These are phyloP conservation scores for Sporothrix curviconia DNA, from an alignment of 2,329 filamentous ascomycete genomes.

Conservation along the genomic window DNA sequence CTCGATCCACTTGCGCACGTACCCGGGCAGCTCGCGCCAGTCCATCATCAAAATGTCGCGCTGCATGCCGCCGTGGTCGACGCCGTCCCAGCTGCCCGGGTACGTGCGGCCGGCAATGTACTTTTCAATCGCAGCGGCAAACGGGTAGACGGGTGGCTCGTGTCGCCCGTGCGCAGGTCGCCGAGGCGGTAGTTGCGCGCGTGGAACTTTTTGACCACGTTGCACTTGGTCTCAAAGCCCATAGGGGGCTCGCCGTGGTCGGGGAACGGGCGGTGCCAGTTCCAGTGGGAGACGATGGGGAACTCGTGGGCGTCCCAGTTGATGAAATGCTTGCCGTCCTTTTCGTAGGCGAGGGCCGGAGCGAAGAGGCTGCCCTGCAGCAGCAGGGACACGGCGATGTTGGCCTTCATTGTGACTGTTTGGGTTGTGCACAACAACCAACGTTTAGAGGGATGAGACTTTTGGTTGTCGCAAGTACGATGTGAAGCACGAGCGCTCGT, in stretches of 20 bases:
- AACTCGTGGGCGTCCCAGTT: constrained; percentile 27
- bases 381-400: background rate
- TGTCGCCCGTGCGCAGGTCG: constrained; percentile 20
- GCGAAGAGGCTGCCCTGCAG: background rate
- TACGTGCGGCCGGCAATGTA: constrained; percentile 26
- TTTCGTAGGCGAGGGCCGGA: background rate
- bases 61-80: constrained; percentile 33
- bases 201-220: constrained; percentile 22
- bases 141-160: constrained; percentile 21
- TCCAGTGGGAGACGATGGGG: constrained; percentile 25
- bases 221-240: constrained; percentile 27
- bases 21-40: constrained; percentile 27
- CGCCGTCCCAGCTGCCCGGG: constrained; percentile 36
- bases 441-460: background rate
- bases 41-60: constrained; percentile 35
- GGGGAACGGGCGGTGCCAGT: constrained; percentile 28
- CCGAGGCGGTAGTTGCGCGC: constrained; percentile 26
- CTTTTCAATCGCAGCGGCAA: constrained; percentile 23
- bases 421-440: background rate
- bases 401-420: background rate
- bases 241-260: constrained; percentile 25
- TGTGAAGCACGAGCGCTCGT: too few relatives aligned
- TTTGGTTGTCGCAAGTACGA: too few relatives aligned
- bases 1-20: constrained; percentile 32
- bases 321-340: constrained; percentile 17